Conservation (phyloP, 2,329 filamentous ascomycete species). For the Aspergillus pseudonomiae region DNA sequence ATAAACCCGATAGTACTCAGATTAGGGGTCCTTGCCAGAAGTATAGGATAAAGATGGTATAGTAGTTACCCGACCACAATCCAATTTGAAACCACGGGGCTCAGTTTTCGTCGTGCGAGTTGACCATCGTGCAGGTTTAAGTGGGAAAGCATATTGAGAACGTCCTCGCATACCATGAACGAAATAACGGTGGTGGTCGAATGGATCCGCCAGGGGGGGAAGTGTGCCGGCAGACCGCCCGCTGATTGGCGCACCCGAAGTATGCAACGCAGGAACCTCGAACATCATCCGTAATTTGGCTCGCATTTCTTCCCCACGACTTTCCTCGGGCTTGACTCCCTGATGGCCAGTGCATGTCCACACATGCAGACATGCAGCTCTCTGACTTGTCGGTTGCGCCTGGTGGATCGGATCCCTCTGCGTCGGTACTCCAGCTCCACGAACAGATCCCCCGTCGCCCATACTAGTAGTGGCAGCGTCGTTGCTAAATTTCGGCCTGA, state of each 20-base stretch:
- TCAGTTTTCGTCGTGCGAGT: neutral
- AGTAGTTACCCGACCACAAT: too few species aligned
- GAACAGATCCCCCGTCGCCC: slow-evolving; percentile 7
- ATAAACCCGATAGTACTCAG: too few species aligned
- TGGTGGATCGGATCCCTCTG: neutral
- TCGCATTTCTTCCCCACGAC: slow-evolving; percentile 10
- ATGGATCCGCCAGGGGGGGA: slow-evolving; percentile 9
- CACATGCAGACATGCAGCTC: slow-evolving; percentile 22
- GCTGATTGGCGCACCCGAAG: slow-evolving; percentile 23
- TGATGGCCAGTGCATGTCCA: slow-evolving; percentile 12
- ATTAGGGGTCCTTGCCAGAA: too few species aligned
- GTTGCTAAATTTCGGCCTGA: neutral
- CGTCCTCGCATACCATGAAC: neutral
- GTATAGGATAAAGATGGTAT: too few species aligned
- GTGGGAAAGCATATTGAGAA: neutral
- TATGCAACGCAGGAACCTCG: slow-evolving; percentile 12
- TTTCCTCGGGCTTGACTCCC: neutral
- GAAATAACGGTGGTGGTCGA: neutral
- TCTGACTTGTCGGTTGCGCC: slow-evolving; percentile 21
- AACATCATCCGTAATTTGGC: slow-evolving; percentile 4
- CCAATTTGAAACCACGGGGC: neutral
- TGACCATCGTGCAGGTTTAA: neutral
- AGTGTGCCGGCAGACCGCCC: slow-evolving; percentile 22
- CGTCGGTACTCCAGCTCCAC: neutral
- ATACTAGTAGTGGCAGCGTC: neutral